A percentile compares a stretch with the other conserved stretches of the same genome.
Conservation (phyloP, 805 yeast species). For the Lipomyces starkeyi region DNA sequence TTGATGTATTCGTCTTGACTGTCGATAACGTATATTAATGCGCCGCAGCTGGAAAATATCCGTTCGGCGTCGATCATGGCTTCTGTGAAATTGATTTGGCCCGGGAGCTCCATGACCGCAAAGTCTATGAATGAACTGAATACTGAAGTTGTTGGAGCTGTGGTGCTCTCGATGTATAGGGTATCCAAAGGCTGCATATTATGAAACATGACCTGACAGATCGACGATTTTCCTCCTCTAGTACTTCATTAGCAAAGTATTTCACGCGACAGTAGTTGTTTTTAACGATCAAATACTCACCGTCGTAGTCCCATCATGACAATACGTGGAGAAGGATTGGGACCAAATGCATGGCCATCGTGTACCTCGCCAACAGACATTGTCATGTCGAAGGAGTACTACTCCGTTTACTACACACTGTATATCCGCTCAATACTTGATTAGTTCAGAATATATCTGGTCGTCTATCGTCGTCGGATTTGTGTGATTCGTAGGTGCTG, state of each 20-base stretch:
- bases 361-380: not conserved
- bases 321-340: slow-evolving; percentile 9
- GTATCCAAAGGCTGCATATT: slow-evolving; percentile 96
- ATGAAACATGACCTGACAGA: slow-evolving; percentile 93
- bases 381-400: not conserved
- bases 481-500: not conserved
- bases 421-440: not conserved
- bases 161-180: slow-evolving; percentile 84
- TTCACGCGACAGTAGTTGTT: not conserved
- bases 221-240: slow-evolving; percentile 83
- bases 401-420: not conserved
- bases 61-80: slow-evolving; percentile 80
- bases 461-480: not conserved
- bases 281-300: slow-evolving; percentile 10
- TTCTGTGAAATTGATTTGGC: slow-evolving; percentile 87
- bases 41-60: slow-evolving; percentile 81
- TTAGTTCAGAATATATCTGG: not conserved
- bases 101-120: slow-evolving; percentile 92
- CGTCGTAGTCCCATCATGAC: slow-evolving; percentile 36
- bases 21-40: slow-evolving; percentile 92
- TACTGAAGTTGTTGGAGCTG: slow-evolving; percentile 16
- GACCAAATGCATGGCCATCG: not conserved
- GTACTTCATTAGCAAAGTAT: slow-evolving; percentile 22
- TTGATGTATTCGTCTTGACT: slow-evolving; percentile 86
- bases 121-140: slow-evolving; percentile 73